Percentiles rank a stretch among this genome's conserved stretches.
phyloP scores from a whole-genome alignment of 768 basidiomycete species.

The Auricularia sp. region DNA sequence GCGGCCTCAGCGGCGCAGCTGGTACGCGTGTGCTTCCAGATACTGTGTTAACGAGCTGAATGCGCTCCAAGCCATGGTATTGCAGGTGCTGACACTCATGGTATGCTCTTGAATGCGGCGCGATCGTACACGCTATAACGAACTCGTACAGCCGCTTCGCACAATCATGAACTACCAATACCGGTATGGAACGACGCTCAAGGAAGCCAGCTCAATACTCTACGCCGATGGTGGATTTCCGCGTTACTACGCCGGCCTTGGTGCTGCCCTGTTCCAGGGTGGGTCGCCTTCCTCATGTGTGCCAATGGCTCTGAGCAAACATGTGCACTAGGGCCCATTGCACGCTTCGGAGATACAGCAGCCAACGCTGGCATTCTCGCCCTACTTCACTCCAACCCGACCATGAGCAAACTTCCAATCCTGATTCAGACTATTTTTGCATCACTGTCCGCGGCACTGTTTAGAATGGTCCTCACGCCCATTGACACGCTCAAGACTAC shows the following conservation, averaged over 20 bases:
- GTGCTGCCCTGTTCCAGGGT: slow-evolving; percentile 78
- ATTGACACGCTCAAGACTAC: slow-evolving; percentile 95
- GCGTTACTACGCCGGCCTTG: slow-evolving; percentile 82
- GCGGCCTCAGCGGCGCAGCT: slow-evolving; percentile 82
- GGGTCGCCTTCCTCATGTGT: background rate
- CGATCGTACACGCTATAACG: background rate
- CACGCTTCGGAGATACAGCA: slow-evolving; percentile 87
- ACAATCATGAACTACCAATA: slow-evolving; percentile 98
- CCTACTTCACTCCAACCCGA: slow-evolving; percentile 65
- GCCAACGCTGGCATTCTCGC: slow-evolving; percentile 90
- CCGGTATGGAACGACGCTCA: slow-evolving; percentile 21
- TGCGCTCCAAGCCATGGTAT: slow-evolving; percentile 62
- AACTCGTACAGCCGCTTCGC: slow-evolving; percentile 60
- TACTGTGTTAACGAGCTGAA: slow-evolving; percentile 8
- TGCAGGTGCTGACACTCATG: slow-evolving; percentile 89
- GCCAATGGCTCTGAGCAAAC: background rate
- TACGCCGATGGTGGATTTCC: slow-evolving; percentile 61
- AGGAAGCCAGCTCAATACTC: slow-evolving; percentile 4
- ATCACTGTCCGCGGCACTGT: slow-evolving; percentile 65
- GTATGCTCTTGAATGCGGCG: slow-evolving; percentile 13
- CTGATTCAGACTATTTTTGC: slow-evolving; percentile 72
- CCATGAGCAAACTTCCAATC: slow-evolving; percentile 51
- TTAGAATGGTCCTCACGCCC: slow-evolving; percentile 86
- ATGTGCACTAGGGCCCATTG: slow-evolving; percentile 23
- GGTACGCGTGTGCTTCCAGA: slow-evolving; percentile 29